phyloP scores from a whole-genome alignment of 139 green algal species.

The Coelastrella sp. region DNA sequence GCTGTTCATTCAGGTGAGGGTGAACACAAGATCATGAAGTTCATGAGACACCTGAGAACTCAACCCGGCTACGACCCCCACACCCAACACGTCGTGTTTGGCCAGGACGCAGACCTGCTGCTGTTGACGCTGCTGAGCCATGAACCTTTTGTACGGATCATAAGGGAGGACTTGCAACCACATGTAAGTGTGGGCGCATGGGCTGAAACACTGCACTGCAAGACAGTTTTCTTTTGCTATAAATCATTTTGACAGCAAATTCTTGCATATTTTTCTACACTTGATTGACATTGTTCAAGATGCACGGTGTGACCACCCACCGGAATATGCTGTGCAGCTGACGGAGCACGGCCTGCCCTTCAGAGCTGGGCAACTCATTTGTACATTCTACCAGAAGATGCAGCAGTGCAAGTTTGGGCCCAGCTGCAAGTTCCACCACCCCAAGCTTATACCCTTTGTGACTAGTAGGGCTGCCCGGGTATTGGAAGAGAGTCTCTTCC shows the following conservation, averaged over 20 bases:
- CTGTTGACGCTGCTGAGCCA: constrained; percentile 92
- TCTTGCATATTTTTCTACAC: no score
- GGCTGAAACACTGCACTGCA: neutral
- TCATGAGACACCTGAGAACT: constrained; percentile 76
- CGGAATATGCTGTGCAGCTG: constrained; percentile 69
- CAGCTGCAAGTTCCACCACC: constrained; percentile 96
- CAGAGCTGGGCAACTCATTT: constrained; percentile 77
- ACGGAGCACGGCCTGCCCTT: constrained; percentile 79
- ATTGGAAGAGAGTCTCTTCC: neutral
- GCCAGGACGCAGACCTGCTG: constrained; percentile 61
- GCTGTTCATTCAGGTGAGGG: constrained; percentile 10
- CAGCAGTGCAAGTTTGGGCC: constrained; percentile 92
- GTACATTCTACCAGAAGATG: constrained; percentile 88
- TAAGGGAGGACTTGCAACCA: constrained; percentile 35
- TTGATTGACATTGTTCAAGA: no score
- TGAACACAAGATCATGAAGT: constrained; percentile 87
- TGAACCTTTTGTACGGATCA: constrained; percentile 89
- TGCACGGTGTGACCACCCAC: constrained; percentile 87
- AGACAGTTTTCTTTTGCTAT: neutral
- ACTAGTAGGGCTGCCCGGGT: neutral
- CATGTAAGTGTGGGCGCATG: neutral
- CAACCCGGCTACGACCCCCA: constrained; percentile 57
- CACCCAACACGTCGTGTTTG: constrained; percentile 91
- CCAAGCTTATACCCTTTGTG: constrained; percentile 59
- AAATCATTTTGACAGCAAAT: neutral